Base-by-base conservation (phyloP, 495 filamentous ascomycete genomes). In the Penicillium egyptiacum region DNA sequence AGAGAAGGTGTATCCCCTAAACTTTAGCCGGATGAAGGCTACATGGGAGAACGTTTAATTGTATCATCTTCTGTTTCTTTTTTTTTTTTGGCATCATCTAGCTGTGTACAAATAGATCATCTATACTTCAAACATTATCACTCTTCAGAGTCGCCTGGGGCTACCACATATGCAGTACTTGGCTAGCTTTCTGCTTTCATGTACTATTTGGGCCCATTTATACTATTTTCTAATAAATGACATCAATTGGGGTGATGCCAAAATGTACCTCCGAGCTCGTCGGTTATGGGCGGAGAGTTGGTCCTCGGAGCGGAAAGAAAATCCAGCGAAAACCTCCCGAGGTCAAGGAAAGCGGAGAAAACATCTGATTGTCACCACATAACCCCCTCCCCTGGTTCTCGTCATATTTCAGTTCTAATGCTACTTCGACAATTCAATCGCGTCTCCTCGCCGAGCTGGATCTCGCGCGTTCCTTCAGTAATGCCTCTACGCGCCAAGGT, bases 401-500 rank as follows among this genome's bases (percentile, higher is more conserved):
- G 39, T 53, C 48, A 50, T 47, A 54, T 60, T 62, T 58, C 45
- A 55, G 53, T 59, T 61, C 70, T 75, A 64, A 85, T 85, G 83
- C 79, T 86, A 65, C 70, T 81, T 55, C 74, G 76, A 69, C 73
- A 72, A 61, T 69, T 75, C 55, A 71, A 65, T 63, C 70, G 75
- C 55, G 68, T 76, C 57, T 65, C 71, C 49, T 73, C 75, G 62
- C 70, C 76, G 73, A 80, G 81, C 77, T 76, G 78, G 74, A 70
- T 80, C 71, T 81, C 75, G 71, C 82, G 79, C 53, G 71, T 74
- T 68, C 55, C 59, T 59, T 56, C 76, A 62, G 78, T 72, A 49
- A 96, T 98, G 93, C 93, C 93, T 70, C 79, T 98, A 58, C 85
- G 85, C 80, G 91, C 93, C 50, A 95, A 91, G 70, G 81, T 96